Evolutionary conservation across 352 stramenopile species (phyloP), one percentile per base, ranked within the genome.

Genomic region (Phytophthora melonis): DNA sequence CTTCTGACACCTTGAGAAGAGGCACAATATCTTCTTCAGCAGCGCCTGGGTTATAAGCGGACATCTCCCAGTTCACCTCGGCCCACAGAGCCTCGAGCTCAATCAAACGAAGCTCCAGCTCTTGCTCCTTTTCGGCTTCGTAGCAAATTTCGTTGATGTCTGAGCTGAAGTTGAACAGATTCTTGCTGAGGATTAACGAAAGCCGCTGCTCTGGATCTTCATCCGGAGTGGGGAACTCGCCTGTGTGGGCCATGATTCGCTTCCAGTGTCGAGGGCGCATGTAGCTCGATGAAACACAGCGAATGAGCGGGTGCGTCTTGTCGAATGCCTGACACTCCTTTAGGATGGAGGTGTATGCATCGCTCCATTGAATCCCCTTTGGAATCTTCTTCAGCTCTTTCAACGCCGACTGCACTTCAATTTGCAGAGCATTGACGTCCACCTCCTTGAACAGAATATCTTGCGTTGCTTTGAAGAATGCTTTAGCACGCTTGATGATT

Each of bases 61-160:
- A 92, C 93, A 98, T 98, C 55, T 93, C 93, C 89, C 97, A 98
- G 67, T 98, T 94, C 45, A 99, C 95, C 65, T 92, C 86, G 10
- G 83, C 84, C 96, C 96, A 99, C 11, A 97, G 86, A 13, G 93
- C 90, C 58, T 97, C 92, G 7, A 99, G 88, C 63, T 98, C 85
- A 58, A 97, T 79, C 13, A 99, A 80, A 2, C 91, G 90, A 43
- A 94, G 77, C 74, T 99, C 95, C 43, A 99, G 95, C 59, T 99
- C 98, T 66, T 98, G 93, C 74, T 99, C 97, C 67, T 99, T 99
- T 50, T 97, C 92, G 5, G 95, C 97, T 82, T 98, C 93, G 77
- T 99, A 98, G 64, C 90, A 98, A 72, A 99, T 99, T 66, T 99
- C 97, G 30, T 98, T 98, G 47, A 99, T 97, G 32, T 99, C 94